A percentile compares a stretch with the other conserved stretches of the same genome.
phyloP scores from a whole-genome alignment of 257 asterid species.

The Voacanga thouarsii region DNA sequence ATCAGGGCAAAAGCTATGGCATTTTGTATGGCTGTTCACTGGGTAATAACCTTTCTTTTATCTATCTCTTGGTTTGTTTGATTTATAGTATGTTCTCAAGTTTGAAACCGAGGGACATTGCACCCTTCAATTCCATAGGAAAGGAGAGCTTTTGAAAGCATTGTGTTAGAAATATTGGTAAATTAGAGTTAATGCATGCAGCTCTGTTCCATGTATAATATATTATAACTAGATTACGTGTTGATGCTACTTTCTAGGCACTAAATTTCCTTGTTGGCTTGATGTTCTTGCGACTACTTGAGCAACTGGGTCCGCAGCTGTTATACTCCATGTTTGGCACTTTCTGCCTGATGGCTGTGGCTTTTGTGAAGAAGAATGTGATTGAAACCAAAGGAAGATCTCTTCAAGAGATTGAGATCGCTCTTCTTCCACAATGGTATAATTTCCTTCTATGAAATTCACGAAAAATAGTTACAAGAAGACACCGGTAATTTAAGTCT shows the following conservation, averaged over 20 bases:
- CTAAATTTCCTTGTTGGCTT: slow-evolving; percentile 78
- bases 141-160: background rate
- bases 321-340: slow-evolving; percentile 65
- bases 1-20: slow-evolving; percentile 96
- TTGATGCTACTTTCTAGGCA: slow-evolving; percentile 41
- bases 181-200: background rate
- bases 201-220: background rate
- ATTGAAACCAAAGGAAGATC: slow-evolving; percentile 92
- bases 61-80: background rate
- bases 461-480: background rate
- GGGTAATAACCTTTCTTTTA: slow-evolving; percentile 50
- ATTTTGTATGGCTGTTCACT: slow-evolving; percentile 84
- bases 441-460: background rate
- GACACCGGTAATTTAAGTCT: background rate
- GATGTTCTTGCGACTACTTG: slow-evolving; percentile 81
- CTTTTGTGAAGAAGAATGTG: slow-evolving; percentile 67
- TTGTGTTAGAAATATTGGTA: background rate
- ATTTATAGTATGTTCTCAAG: background rate
- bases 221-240: background rate
- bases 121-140: background rate
- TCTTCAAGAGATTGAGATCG: slow-evolving; percentile 90
- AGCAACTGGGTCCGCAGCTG: slow-evolving; percentile 64
- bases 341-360: slow-evolving; percentile 70
- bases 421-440: slow-evolving; percentile 60
- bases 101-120: background rate